These are phyloP conservation scores for Boletus semigastroideus DNA, from an alignment of 1,284 basidiomycete genomes.

Conservation along the genomic window DNA sequence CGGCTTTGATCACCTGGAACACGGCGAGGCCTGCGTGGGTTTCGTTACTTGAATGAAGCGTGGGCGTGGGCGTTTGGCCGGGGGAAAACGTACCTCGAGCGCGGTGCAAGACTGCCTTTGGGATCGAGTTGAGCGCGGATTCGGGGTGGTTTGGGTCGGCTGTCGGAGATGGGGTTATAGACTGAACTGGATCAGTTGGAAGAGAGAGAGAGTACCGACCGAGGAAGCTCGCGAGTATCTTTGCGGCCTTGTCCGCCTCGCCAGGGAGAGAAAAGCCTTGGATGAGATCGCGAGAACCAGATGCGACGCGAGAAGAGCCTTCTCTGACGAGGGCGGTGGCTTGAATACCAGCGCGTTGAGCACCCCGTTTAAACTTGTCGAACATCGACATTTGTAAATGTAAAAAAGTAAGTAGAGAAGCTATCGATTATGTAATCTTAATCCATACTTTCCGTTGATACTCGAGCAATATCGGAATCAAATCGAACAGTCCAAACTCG, in stretches of 20 bases:
- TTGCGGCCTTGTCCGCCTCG: constrained; percentile 89
- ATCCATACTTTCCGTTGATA: constrained; percentile 80
- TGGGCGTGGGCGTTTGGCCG: neutral
- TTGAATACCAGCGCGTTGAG: constrained; percentile 78
- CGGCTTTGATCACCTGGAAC: constrained; percentile 93
- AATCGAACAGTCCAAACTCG: constrained; percentile 86
- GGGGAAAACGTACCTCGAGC: constrained; percentile 67
- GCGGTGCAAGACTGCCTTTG: constrained; percentile 88
- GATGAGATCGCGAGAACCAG: constrained; percentile 71
- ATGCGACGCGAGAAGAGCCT: constrained; percentile 65
- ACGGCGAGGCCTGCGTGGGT: constrained; percentile 78
- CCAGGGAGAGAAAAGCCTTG: constrained; percentile 85
- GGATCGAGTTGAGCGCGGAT: constrained; percentile 93
- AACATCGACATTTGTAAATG: constrained; percentile 76
- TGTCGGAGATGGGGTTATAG: constrained; percentile 34
- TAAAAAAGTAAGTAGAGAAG: no score
- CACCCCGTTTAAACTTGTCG: constrained; percentile 78
- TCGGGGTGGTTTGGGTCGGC: constrained; percentile 88
- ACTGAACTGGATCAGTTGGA: neutral
- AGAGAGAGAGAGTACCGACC: constrained; percentile 54
- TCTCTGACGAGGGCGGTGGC: constrained; percentile 72
- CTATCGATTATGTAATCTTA: constrained; percentile 16
- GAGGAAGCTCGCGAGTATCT: constrained; percentile 87
- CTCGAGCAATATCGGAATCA: constrained; percentile 81
- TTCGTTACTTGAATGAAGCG: neutral